Evolutionary conservation across 1,284 basidiomycete genomes (phyloP), one percentile per base, ranked within the genome.

Genomic region (Cryptococcus deneoformans): DNA sequence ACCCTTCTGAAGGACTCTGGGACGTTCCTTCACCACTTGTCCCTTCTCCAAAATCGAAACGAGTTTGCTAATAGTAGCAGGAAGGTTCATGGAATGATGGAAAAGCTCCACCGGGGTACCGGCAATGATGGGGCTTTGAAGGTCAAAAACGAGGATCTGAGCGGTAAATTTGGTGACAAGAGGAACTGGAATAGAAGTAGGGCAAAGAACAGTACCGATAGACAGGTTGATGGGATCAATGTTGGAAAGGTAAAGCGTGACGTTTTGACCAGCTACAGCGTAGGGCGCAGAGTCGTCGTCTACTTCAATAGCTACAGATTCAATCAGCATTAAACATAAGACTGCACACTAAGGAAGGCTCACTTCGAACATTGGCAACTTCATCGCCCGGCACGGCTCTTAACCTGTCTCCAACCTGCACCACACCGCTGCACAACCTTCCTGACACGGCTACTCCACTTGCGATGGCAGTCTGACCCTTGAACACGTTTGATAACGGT

Each of bases 401-500:
- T 29, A 99, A 67, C 34, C 85, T 82, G 77, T 99, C 95, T 5
- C 96, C 95, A 6, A 94, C 88, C 77, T 97, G 93, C 0, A 98
- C 83, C 34, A 98, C 81, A 10, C 95, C 95, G 46, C 87, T 86
- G 58, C 88, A 89, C 38, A 99, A 80, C 39, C 94, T 82, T n/a
- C 95, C 96, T 29, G 88, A 85, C 0, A 96, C 86, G 1, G 87
- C 90, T 0, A 86, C 84, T 14, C 90, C 90, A 1, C 82, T 82
- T 2, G 83, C 80, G 8, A 83, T 76, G 4, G 89, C 86, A 6
- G 87, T 85, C 68, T 88, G 86, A 29, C 90, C 90, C 75, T 88
- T 92, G 83, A 96, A 99, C 2, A 98, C 91, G 73, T 99, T 99
- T 11, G 92, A 89, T 20, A 99, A 84, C 0, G 95, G 95, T 56